Base-by-base conservation (phyloP, 2,329 filamentous ascomycete species). In the Venturia effusa region DNA sequence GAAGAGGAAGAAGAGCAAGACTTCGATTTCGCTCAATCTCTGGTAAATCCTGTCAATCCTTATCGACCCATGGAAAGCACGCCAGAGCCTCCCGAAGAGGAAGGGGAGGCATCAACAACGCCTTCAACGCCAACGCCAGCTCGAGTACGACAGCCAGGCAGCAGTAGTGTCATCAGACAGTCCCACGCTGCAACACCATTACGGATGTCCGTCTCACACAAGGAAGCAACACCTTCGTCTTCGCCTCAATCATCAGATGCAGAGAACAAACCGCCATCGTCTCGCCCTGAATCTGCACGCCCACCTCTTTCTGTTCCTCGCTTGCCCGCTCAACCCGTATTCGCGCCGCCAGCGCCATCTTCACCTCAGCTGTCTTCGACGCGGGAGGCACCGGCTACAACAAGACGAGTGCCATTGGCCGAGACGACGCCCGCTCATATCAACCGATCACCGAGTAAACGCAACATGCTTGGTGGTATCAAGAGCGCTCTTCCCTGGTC, bases 201-300 rank as follows among this genome's bases (percentile, higher is more conserved):
- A 22, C 27, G 27, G 15, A 10, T 34, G 24, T 37, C 27, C 27
- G 45, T 48, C 8, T 40, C 45, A 37, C 45, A 45, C 11, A 37
- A 51, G n/a, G 43, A 60, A 37, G 51, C 62, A 13, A 64, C 55
- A 10, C 45, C 62, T 22, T 37, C 63, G 4, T 19, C 34, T 17
- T 61, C 62, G 19, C 87, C 87, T 0, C 88, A 90, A 68, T 88
- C 88, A 1, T 92, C 89, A 0, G 88, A 94, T 71, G 88, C 88
- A 0, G 90, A 94, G 73, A 93, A 93, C 68, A 85, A 84, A 59
- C 88, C 88, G 0, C 89, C 89, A 0, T 89, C 88, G 0, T 85
- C 86, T 5, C 83, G 80, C 62, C 83, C 82, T 1, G 78, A 81
- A 2, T 27, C 75, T 72, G 54, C 66, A 71, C 64, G 54, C 66